Evolutionary conservation across 1,284 basidiomycete genomes (phyloP).

Genomic region (Papiliotrema terrestris): DNA sequence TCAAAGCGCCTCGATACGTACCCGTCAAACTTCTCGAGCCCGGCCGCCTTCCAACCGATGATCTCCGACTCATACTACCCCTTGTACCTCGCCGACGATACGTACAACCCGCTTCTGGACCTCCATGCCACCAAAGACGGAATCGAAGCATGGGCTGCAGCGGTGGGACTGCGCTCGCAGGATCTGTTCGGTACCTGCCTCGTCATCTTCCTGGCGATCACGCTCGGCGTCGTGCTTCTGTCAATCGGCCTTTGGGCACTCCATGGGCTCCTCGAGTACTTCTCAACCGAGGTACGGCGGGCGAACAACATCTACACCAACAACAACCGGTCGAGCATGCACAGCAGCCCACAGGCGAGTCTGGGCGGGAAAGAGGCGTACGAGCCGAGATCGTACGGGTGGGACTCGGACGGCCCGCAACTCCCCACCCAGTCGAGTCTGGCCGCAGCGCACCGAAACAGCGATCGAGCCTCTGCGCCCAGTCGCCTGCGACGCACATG

Average conservation of each 20-base stretch:
- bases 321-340: constrained; percentile 13
- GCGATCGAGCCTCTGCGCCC: constrained; percentile 2
- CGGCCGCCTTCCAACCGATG: constrained; percentile 65
- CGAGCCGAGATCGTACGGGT: constrained; percentile 12
- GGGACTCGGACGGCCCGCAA: constrained; percentile 11
- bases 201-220: constrained; percentile 73
- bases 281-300: neutral
- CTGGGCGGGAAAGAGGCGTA: constrained; percentile 25
- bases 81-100: constrained; percentile 67
- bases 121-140: constrained; percentile 52
- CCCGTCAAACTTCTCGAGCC: constrained; percentile 57
- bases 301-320: neutral
- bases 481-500: constrained; percentile 35
- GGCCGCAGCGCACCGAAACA: constrained; percentile 3
- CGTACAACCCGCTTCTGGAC: constrained; percentile 50
- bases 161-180: constrained; percentile 72
- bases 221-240: constrained; percentile 65
- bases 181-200: constrained; percentile 84
- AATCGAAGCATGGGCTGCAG: constrained; percentile 71
- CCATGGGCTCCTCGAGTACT: constrained; percentile 52
- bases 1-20: constrained; percentile 62
- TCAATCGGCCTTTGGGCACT: constrained; percentile 69
- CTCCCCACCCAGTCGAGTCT: constrained; percentile 19
- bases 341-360: constrained; percentile 16
- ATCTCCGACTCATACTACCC: constrained; percentile 66